Conservation (phyloP, 129 eudicot species). For the Dittrichia graveolens region DNA sequence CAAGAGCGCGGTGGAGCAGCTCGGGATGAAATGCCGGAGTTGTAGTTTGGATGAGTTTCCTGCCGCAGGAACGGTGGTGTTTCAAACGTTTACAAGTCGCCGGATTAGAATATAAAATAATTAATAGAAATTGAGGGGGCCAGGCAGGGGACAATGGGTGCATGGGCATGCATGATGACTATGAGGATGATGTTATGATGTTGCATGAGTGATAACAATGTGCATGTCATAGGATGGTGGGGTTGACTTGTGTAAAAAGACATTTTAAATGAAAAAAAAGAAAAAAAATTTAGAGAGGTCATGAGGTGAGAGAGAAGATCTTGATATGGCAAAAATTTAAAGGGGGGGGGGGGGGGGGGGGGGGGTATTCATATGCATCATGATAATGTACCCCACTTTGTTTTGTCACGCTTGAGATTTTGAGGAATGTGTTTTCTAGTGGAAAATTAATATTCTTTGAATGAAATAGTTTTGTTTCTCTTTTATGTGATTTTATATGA, state of each 20-base stretch:
- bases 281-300: conserved; percentile 15
- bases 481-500: neutral
- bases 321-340: conserved; percentile 23
- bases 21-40: conserved; percentile 76
- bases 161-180: conserved; percentile 30
- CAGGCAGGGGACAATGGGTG: conserved; percentile 22
- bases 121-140: neutral
- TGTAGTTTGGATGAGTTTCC: conserved; percentile 63
- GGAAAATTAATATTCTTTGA: conserved; percentile 31
- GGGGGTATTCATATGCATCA: conserved; percentile 40
- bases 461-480: neutral
- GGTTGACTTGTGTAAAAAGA: conserved; percentile 59
- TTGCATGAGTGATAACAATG: conserved; percentile 41
- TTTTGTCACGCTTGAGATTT: conserved; percentile 71
- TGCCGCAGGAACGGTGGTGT: conserved; percentile 62
- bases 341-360: conserved; percentile 30
- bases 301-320: conserved; percentile 9
- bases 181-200: conserved; percentile 38
- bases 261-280: conserved; percentile 12
- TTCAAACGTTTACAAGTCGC: conserved; percentile 62
- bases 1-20: conserved; percentile 49
- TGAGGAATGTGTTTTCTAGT: conserved; percentile 49
- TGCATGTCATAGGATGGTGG: conserved; percentile 49
- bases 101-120: conserved; percentile 43
- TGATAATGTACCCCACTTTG: conserved; percentile 70